Evolutionary conservation across 2,329 filamentous ascomycete species (phyloP), one percentile per base, ranked within the genome.

Genomic region (Pseudogymnoascus sp.): DNA sequence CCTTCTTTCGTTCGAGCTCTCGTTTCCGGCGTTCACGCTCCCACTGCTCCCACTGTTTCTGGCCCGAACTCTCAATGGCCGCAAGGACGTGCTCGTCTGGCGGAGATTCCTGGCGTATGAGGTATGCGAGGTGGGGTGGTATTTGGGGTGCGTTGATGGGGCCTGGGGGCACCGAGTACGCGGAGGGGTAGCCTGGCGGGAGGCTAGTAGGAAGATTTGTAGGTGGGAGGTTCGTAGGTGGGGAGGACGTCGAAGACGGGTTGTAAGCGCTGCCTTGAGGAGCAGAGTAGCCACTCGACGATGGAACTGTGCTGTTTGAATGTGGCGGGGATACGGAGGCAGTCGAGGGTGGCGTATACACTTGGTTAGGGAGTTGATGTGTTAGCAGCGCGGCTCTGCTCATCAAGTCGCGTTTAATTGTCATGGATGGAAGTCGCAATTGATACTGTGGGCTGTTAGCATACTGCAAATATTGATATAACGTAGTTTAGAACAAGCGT

Each of bases 341-440:
- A 38, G 33, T 39, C 6, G 35, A 37, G 25, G 57, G 35, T 9
- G 57, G 57, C 4, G 57, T 39, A 12, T 30, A 38, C 14, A 35
- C 57, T 16, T 37, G 35, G 18, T 6, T 39, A 9, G 58, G 20
- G 12, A n/a, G 58, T 22, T 22, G 58, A 8, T 22, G 12, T n/a
- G 58, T 20, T n/a, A 57, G 25, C 7, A 47, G 20, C 11, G 33
- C 57, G 4, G 57, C 57, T 25, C 36, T 47, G 16, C 58, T 75
- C 8, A 82, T 70, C 4, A 76, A 76, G 66, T 85, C 82, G 36
- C 78, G 74, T 28, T 76, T 78, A 69, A 86, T 85, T 63, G 85
- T 76, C 83, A 86, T 86, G 0, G 82, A 85, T 2, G 84, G 84
- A 16, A 85, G 76, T 22, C 84, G 81, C 59, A 86, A 71, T 68